Percentiles rank a stretch among this genome's conserved stretches.
Conservation (phyloP, 768 basidiomycete genomes). For the Mycena pura region DNA sequence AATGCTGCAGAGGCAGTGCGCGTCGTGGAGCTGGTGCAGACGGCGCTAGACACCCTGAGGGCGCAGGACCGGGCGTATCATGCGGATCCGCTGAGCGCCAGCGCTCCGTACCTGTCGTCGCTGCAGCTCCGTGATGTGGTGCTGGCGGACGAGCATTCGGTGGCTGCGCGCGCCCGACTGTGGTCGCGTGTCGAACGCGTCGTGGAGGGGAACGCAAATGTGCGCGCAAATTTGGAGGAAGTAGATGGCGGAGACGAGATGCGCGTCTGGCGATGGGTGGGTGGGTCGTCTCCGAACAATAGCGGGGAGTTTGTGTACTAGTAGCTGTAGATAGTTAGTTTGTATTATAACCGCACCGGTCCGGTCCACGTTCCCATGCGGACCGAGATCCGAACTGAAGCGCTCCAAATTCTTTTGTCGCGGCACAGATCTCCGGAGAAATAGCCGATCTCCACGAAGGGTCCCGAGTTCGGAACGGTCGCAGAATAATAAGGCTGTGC, state of each 20-base stretch:
- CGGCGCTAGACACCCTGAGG: conserved; percentile 79
- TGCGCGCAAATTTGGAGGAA: conserved; percentile 85
- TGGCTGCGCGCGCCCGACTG: conserved; percentile 64
- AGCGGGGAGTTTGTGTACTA: background rate
- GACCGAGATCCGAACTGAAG: conserved; percentile 4
- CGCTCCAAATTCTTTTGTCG: background rate
- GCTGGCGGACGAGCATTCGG: conserved; percentile 81
- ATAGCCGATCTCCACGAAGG: background rate
- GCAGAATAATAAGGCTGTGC: background rate
- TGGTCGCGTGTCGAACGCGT: conserved; percentile 87
- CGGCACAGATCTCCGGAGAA: background rate
- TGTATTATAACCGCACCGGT: no score
- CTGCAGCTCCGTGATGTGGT: conserved; percentile 88
- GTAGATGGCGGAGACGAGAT: conserved; percentile 85
- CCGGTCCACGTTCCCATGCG: no score
- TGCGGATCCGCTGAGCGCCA: conserved; percentile 77
- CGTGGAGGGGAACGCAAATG: conserved; percentile 91
- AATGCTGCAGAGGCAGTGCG: conserved; percentile 66
- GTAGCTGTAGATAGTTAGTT: no score
- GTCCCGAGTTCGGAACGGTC: no score
- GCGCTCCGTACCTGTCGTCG: conserved; percentile 82
- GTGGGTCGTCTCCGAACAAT: conserved; percentile 37
- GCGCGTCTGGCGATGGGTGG: conserved; percentile 93
- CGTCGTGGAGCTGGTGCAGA: conserved; percentile 76
- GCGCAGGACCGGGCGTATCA: conserved; percentile 86